A percentile compares a stretch with the other conserved stretches of the same genome.
phyloP scores from a whole-genome alignment of 257 asterid genomes.

The Coffea canephora region DNA sequence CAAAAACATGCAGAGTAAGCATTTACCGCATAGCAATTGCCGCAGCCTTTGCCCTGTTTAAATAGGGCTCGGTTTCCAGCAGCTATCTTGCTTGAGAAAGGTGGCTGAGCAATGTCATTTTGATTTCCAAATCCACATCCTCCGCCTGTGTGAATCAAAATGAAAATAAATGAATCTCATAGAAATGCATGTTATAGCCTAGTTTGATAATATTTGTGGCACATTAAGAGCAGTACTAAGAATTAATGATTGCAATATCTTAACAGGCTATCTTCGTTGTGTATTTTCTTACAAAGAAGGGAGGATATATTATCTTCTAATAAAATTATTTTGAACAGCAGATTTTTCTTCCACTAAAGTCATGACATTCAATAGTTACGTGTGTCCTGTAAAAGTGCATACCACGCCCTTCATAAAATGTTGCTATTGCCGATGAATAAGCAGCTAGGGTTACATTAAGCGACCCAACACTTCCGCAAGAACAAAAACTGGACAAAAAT shows the following conservation, averaged over 20 bases:
- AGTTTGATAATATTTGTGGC: no score
- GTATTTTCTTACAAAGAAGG: no score
- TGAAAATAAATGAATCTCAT: no score
- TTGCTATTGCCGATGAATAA: constrained; percentile 28
- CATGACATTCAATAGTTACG: no score
- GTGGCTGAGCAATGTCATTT: constrained; percentile 20
- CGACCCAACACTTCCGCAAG: background rate
- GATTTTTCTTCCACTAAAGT: no score
- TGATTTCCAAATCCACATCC: constrained; percentile 34
- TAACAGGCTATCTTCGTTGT: no score
- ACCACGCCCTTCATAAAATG: constrained; percentile 28
- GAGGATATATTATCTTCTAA: no score
- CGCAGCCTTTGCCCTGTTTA: constrained; percentile 33
- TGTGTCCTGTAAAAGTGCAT: background rate
- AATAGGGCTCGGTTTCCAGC: constrained; percentile 33
- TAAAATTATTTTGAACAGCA: no score
- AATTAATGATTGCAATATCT: no score
- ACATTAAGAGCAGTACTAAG: no score
- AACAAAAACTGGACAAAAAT: background rate
- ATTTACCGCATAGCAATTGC: constrained; percentile 36
- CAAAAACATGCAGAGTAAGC: no score
- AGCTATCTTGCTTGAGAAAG: constrained; percentile 22
- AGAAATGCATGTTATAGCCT: no score
- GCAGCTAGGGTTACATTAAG: background rate
- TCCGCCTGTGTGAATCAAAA: constrained; percentile 26